Evolutionary conservation across 805 yeast species (phyloP).

Genomic region (Wickerhamomyces xylosicus): DNA sequence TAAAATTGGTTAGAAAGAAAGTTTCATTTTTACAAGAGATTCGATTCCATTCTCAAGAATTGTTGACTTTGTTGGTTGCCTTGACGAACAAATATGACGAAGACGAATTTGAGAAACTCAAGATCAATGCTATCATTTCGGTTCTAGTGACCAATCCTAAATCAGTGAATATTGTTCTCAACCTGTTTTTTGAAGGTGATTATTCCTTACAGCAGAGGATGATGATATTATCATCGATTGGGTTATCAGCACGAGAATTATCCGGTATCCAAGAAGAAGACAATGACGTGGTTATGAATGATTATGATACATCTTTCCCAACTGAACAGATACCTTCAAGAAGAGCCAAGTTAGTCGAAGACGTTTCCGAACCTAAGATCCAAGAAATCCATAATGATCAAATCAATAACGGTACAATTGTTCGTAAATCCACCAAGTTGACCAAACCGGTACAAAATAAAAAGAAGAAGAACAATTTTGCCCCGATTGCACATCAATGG

Average conservation of each 20-base stretch:
- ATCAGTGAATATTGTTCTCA: slow-evolving; percentile 26
- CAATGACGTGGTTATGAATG: slow-evolving; percentile 28
- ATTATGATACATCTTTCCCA: slow-evolving; percentile 19
- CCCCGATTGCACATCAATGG: slow-evolving; percentile 29
- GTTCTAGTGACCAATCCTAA: slow-evolving; percentile 46
- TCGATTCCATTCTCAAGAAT: slow-evolving; percentile 40
- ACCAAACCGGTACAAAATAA: slow-evolving; percentile 5
- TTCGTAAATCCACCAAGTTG: slow-evolving; percentile 26
- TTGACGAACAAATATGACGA: slow-evolving; percentile 49
- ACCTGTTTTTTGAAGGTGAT: slow-evolving; percentile 56
- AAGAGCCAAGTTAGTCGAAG: slow-evolving; percentile 6
- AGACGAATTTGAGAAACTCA: slow-evolving; percentile 49
- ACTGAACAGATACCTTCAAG: slow-evolving; percentile 20
- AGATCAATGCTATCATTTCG: slow-evolving; percentile 56
- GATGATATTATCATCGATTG: slow-evolving; percentile 53
- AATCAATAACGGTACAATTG: slow-evolving; percentile 11
- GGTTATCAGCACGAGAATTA: slow-evolving; percentile 65
- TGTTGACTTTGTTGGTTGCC: slow-evolving; percentile 41
- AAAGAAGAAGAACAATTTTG: slow-evolving; percentile 21
- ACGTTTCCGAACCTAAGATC: slow-evolving; percentile 7
- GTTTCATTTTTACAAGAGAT: slow-evolving; percentile 51
- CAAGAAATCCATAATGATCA: slow-evolving; percentile 9
- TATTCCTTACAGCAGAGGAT: slow-evolving; percentile 74
- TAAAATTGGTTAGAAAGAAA: slow-evolving; percentile 54
- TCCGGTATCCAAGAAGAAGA: slow-evolving; percentile 45